Evolutionary conservation across 2,329 filamentous ascomycete species (phyloP), one percentile per base, ranked within the genome.

Genomic region (Diaporthe amygdali): DNA sequence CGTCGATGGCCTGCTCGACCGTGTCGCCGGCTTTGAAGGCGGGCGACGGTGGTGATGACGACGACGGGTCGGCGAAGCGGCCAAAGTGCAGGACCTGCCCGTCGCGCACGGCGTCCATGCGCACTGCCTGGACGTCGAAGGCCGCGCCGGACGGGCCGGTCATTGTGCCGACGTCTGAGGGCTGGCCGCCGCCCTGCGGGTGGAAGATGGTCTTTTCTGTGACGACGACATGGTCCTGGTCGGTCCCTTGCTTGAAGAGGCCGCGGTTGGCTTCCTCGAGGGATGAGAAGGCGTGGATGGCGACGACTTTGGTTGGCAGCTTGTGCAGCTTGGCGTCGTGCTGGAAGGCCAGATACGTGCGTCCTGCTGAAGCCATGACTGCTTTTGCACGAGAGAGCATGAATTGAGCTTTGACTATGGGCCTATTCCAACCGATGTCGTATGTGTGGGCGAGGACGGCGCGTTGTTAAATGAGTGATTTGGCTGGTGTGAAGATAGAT

Each of bases 181-280:
- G 92, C 76, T 94, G 92, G 9, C 92, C 92, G 72, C 92, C 92
- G 25, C 92, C 92, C 79, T 94, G 92, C 0, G 91, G 89, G 73
- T 94, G 91, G 80, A 94, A 94, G 72, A 94, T 91, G n/a, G 92
- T 94, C 56, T 87, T 81, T 2, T 88, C 83, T 0, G 90, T 92
- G 7, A 89, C 84, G 25, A 93, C 79, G n/a, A 90, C 86, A 76
- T 86, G 85, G 74, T 89, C 85, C 2, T 85, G 78, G 3, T 55
- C 61, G 10, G 78, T 78, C 5, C 82, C 85, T 15, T 87, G 81
- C 77, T 92, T 93, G 83, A 91, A 91, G 12, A 93, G 85, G 8
- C 81, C 77, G 66, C 82, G 85, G 69, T 89, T 88, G 39, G 82
- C 79, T 41, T 86, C 82, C 3, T 88, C 83, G 1, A 92, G 84